A percentile compares a stretch with the other conserved stretches of the same genome.
Evolutionary conservation across 495 filamentous ascomycete species (phyloP).

Genomic region (Aspergillus hancockii): DNA sequence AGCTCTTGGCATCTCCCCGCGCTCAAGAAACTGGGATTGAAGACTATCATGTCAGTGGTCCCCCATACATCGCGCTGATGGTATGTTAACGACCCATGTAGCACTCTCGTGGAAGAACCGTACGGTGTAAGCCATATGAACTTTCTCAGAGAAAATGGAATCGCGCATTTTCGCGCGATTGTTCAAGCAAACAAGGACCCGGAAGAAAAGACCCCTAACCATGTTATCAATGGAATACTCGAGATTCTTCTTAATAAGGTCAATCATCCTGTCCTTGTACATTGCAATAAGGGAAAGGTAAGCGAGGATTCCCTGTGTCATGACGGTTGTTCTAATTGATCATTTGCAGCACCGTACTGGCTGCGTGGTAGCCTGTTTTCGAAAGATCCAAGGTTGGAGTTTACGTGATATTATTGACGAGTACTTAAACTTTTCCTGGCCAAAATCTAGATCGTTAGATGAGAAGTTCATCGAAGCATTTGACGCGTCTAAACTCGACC

Average conservation of each 20-base stretch:
- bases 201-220: slow-evolving; percentile 48
- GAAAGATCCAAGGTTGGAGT: slow-evolving; percentile 64
- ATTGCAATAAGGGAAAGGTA: slow-evolving; percentile 89
- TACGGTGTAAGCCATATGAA: slow-evolving; percentile 54
- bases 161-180: slow-evolving; percentile 67
- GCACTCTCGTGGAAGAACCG: slow-evolving; percentile 74
- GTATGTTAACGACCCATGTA: slow-evolving; percentile 27
- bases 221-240: slow-evolving; percentile 63
- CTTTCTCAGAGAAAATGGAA: slow-evolving; percentile 63
- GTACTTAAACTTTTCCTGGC: slow-evolving; percentile 65
- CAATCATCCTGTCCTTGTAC: slow-evolving; percentile 77
- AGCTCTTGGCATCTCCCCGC: slow-evolving; percentile 62
- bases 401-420: slow-evolving; percentile 59
- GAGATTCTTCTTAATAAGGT: slow-evolving; percentile 60
- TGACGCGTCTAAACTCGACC: slow-evolving; percentile 29
- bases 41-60: slow-evolving; percentile 68
- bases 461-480: slow-evolving; percentile 53
- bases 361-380: slow-evolving; percentile 72
- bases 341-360: slow-evolving; percentile 75
- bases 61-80: background rate
- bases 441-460: slow-evolving; percentile 60
- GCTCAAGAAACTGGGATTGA: slow-evolving; percentile 62
- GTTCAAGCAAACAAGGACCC: slow-evolving; percentile 77
- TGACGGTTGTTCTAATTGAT: background rate
- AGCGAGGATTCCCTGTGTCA: slow-evolving; percentile 11